A percentile compares a stretch with the other conserved stretches of the same genome.
Conservation (phyloP, 345 rosid species). For the Aquilaria yunnanensis region DNA sequence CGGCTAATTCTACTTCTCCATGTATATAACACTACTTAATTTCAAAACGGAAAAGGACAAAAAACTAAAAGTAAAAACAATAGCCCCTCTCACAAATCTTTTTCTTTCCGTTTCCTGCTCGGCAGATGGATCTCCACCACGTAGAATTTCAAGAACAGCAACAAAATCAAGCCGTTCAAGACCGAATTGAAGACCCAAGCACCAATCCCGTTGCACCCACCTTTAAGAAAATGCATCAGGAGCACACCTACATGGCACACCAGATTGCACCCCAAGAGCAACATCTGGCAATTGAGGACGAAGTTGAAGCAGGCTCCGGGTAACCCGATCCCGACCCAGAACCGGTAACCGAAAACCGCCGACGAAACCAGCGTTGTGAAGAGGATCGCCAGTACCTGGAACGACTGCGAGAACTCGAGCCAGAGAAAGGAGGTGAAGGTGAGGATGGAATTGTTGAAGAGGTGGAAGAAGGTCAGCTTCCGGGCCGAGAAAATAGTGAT, state of each 20-base stretch:
- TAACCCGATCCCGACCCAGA: conserved; percentile 62
- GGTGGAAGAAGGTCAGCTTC: conserved; percentile 49
- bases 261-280: conserved; percentile 51
- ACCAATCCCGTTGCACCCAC: conserved; percentile 79
- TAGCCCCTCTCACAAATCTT: background rate
- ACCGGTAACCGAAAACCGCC: conserved; percentile 65
- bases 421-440: conserved; percentile 70
- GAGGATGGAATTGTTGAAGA: conserved; percentile 51
- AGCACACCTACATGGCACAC: conserved; percentile 63
- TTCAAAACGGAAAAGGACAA: too few species aligned
- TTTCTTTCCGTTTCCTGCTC: conserved; percentile 3
- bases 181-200: conserved; percentile 69
- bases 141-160: conserved; percentile 56
- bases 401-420: conserved; percentile 89
- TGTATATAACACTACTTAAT: too few species aligned
- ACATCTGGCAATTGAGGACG: conserved; percentile 52
- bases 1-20: too few species aligned
- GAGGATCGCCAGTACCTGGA: conserved; percentile 74
- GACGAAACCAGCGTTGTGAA: conserved; percentile 62
- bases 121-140: conserved; percentile 31
- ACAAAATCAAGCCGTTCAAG: conserved; percentile 45
- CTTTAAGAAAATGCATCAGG: conserved; percentile 54
- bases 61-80: background rate
- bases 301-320: conserved; percentile 48
- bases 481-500: conserved; percentile 47